Evolutionary conservation across 108 stramenopile genomes (phyloP), one percentile per base, ranked within the genome.

Genomic region (Nannochloropsis gaditana): DNA sequence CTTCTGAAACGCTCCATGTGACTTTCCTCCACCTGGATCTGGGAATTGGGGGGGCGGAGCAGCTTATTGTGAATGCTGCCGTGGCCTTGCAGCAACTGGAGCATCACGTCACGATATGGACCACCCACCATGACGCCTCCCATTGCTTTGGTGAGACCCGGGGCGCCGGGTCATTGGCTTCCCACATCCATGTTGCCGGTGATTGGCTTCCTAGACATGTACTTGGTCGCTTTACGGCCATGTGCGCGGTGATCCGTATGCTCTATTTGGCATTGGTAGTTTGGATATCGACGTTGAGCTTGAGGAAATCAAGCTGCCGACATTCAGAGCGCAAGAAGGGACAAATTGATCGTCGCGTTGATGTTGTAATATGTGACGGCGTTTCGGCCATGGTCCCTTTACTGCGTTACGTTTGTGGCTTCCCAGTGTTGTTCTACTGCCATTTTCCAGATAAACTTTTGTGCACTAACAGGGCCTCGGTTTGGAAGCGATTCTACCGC

Each of bases 401-500:
- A 6, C 82, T 90, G 44, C 79, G 84, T 5, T 43, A 88, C 21
- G 83, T 82, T 31, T 83, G 92, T 87, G 87, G 90, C 9, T 87
- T 21, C 83, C 3, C 84, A 83, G 93, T 96, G 4, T 84, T 98
- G 31, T 99, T 96, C 89, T 99, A 99, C 89, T 99, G 99, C 90
- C 99, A 99, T 91, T 99, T 98, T 88, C 99, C 99, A 2, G 99
- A 99, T 87, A 95, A 97, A 88, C 92, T 98, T 42, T 91, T 99
- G 50, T 93, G 94, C 80, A 45, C 50, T 3, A 21, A 44, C 2
- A 83, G 92, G 17, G 89, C 79, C 9, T 86, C 73, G 1, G 19
- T 79, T 21, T 84, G 90, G 6, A 84, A 86, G 82, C 43, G 84
- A n/a, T 11, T 82, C 11, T 90, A 89, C 82, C 90, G 91, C 5